These are phyloP conservation scores for Epichloe festucae DNA, from an alignment of 2,329 filamentous ascomycete genomes.

Conservation along the genomic window DNA sequence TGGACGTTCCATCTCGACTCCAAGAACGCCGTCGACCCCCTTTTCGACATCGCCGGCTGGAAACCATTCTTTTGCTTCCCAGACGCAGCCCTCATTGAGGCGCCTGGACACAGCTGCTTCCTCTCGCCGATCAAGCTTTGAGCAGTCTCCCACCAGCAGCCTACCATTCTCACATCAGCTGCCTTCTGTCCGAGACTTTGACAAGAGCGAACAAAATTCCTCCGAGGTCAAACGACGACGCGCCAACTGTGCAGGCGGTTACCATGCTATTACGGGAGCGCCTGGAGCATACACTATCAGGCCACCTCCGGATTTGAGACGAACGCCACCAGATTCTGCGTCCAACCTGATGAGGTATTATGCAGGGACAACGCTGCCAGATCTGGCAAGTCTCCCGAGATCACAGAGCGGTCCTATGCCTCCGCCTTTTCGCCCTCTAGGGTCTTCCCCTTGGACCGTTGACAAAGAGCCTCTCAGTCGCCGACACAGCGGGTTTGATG, in stretches of 20 bases:
- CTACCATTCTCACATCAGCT: conserved; percentile 13
- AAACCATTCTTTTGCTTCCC: conserved; percentile 11
- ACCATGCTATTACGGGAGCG: conserved; percentile 14
- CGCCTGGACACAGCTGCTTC: conserved; percentile 13
- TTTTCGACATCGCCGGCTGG: conserved; percentile 23
- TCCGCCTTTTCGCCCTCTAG: conserved; percentile 38
- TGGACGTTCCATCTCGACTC: conserved; percentile 51
- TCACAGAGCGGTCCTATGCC: conserved; percentile 33
- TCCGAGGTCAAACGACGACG: conserved; percentile 51
- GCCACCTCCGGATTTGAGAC: conserved; percentile 7
- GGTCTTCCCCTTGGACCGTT: conserved; percentile 13
- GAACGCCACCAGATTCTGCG: conserved; percentile 12
- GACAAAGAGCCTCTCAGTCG: conserved; percentile 18
- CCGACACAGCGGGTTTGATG: conserved; percentile 37
- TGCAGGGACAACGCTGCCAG: conserved; percentile 15
- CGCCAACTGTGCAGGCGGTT: conserved; percentile 31
- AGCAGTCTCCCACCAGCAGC: conserved; percentile 12
- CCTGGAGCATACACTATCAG: conserved; percentile 6
- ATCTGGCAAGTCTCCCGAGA: conserved; percentile 17
- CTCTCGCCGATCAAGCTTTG: conserved; percentile 16
- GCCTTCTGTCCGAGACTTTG: conserved; percentile 14
- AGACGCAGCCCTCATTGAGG: conserved; percentile 9
- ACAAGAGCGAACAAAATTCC: conserved; percentile 27
- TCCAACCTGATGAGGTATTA: conserved; percentile 11
- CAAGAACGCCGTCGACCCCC: conserved; percentile 43